Base-by-base conservation (phyloP, 225 moss, liverwort and hornwort species). In the Marchantia paleacea region DNA sequence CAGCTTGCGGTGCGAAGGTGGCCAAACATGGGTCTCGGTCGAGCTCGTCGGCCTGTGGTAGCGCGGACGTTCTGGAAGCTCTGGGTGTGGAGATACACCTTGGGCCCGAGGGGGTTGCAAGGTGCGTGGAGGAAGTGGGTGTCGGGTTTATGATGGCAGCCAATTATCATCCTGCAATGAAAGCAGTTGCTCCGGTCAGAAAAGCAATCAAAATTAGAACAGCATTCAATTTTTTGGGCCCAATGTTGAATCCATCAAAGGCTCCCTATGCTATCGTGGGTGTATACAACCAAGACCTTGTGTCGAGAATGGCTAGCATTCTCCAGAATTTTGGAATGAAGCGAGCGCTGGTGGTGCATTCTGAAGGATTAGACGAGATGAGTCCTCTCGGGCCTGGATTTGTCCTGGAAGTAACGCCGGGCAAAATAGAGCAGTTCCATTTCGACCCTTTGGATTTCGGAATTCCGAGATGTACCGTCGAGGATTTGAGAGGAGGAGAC, bases 21-120 rank as follows among this genome's bases (percentile, higher is more conserved):
- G 99, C 95, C 30, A 99, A 99, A 94, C 96, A 97, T 83, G 99
- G 99, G 68, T 88, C 90, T 52, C 89, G 99, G 80, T 99, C 99
- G 76, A 94, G 95, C 79, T 99, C 99, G 24, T 99, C 99, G 67
- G 95, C 99, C 53, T 99, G 99, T 88, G 99, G 99, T 68, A 99
- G 99, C 84, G 99, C 99, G 69, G 99, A 99, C 88, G 99, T 99
- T 70, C 89, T 99, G 55, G 99, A 99, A 84, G 87, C 87, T 29
- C 91, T 99, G 62, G 99, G 99, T 64, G 92, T 99, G 80, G 94
- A 89, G 66, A 91, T 99, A 63, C 87, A 94, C 89, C 84, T 99
- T n/a, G 99, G 99, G 57, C 90, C 99, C 47, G 94, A 94, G 93
- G 95, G 82, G 84, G 95, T 99, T 67, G 85, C 86, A 52, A 86